Base-by-base conservation (phyloP, 164 flowering plant species). In the Liquidambar formosana region DNA sequence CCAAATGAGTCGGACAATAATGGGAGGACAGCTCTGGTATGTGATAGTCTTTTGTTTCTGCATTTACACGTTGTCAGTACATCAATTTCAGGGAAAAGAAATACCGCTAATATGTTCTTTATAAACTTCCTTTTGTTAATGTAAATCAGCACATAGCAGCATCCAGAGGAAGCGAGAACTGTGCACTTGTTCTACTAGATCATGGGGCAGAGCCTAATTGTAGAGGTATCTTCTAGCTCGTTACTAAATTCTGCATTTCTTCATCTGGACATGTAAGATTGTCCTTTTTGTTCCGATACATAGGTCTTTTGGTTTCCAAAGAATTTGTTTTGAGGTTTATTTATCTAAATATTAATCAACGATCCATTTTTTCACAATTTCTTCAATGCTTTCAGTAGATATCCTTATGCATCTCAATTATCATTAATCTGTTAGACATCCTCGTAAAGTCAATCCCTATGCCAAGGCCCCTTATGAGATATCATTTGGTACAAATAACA, bases 1-100 rank as follows among this genome's bases (percentile, higher is more conserved):
- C 88, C 97, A 56, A 95, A 93, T 75, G 97, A 95, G 78, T 78
- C 90, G 0, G 97, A 93, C 77, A 83, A 79, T 76, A 84, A 61
- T 78, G 97, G 92, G 44, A 87, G 91, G 69, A 86, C 94, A 33
- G 81, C 97, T 66, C 75, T 93, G 84, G 99, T 95, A 46, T 14
- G 86, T 72, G 10, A 51, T 13, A 53, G 27, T 58, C 21, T 45
- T 19, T 9, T 48, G 6, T 46, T 59, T 54, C n/a, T 27, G 27
- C 10, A 47, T 52, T 59, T 45, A 13, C 27, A 49, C 44, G 51
- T 28, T 49, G 51, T 28, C 28, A 13, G 5, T 51, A 56, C 38
- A 54, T 56, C 9, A 38, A 1, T 27, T 14, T 23, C n/a, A 26
- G 33, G 6, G 22, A 13, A 10, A 19, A n/a, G n/a, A 5, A 41